Conservation (phyloP, 805 yeast species). For the Maudiozyma turicensis region DNA sequence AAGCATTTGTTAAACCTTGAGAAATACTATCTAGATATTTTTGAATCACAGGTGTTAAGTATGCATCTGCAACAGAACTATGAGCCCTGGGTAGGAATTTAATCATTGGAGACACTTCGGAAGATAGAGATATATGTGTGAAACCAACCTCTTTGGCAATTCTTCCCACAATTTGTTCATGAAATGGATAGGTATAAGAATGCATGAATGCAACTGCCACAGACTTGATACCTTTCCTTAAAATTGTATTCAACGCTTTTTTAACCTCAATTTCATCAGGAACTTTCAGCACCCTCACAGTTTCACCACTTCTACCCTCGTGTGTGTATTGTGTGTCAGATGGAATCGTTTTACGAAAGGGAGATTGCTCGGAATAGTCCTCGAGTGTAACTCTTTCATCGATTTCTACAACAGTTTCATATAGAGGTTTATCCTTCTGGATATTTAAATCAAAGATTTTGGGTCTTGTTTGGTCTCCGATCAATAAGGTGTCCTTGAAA, state of each 20-base stretch:
- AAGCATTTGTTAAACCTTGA: constrained; percentile 47
- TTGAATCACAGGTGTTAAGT: constrained; percentile 68
- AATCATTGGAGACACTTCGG: constrained; percentile 68
- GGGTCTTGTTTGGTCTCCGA: constrained; percentile 91
- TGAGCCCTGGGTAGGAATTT: constrained; percentile 67
- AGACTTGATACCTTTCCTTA: constrained; percentile 52
- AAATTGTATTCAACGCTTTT: constrained; percentile 35
- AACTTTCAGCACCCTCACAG: constrained; percentile 43
- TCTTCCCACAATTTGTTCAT: constrained; percentile 49
- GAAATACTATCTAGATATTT: constrained; percentile 54
- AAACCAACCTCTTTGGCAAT: constrained; percentile 63
- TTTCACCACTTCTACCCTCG: constrained; percentile 60
- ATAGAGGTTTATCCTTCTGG: constrained; percentile 58
- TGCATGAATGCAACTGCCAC: constrained; percentile 66
- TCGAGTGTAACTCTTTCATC: constrained; percentile 87
- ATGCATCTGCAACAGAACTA: constrained; percentile 74
- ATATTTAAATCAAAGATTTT: constrained; percentile 77
- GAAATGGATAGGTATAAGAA: constrained; percentile 62
- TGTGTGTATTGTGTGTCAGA: constrained; percentile 29
- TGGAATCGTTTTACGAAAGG: constrained; percentile 17
- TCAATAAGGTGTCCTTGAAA: constrained; percentile 67
- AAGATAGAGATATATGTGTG: constrained; percentile 55
- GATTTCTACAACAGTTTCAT: constrained; percentile 68
- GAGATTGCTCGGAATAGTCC: constrained; percentile 69
- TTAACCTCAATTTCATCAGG: constrained; percentile 41